Evolutionary conservation across 768 basidiomycete genomes (phyloP), one percentile per base, ranked within the genome.

Genomic region (Mycena latifolia): DNA sequence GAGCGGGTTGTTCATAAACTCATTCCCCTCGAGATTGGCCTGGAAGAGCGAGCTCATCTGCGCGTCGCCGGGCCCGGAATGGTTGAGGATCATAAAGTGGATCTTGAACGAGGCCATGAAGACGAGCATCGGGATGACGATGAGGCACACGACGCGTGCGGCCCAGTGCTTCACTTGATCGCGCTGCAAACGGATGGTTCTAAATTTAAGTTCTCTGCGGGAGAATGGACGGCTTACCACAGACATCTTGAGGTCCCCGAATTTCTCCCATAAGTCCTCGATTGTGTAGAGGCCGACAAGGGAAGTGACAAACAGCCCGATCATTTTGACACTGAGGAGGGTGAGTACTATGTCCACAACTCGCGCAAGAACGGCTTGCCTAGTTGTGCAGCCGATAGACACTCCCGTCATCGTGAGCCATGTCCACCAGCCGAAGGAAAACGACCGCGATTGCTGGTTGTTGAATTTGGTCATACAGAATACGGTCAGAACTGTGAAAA

Each of bases 41-140:
- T 99, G 98, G 88, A 99, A 99, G 22, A 99, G 85, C 7, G 95
- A 98, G 76, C 93, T 95, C 97, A 99, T 99, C 76, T 99, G 97
- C 2, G 97, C 92, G 74, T 99, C 97, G 17, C 96, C 98, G 24
- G 98, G 94, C 46, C 97, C 97, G 11, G 94, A 92, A 69, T 96
- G 94, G 76, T 94, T 96, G 54, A 99, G 84, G 48, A 99, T 86
- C 75, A 98, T 76, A 82, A 99, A 99, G 77, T 99, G 98, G 18
- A 98, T 82, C 78, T 99, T 98, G 90, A 99, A 99, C 27, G 89
- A 92, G 20, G 88, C 80, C 88, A 96, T 92, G 81, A 98, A 99
- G 69, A 98, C 94, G 66, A 95, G 84, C 70, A 96, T 87, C 1
- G 98, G 98, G 6, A 99, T 81, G 64, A 97, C 72, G 71, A 99